Conservation (phyloP, 352 stramenopile species). For the Peronospora destructor region DNA sequence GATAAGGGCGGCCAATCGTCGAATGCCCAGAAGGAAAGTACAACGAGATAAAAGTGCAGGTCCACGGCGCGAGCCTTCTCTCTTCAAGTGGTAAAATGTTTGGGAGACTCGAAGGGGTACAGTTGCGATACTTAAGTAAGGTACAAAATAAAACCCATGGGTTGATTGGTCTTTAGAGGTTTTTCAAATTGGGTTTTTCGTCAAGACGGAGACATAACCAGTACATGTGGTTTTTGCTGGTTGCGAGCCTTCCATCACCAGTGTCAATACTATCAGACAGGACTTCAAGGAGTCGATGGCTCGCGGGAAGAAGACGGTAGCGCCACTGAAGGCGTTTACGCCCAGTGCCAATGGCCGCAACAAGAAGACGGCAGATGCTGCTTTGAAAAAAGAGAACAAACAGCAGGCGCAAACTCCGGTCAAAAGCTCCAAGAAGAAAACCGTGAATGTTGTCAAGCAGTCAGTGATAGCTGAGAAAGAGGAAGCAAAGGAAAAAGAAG, state of each 20-base stretch:
- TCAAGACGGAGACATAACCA: constrained; percentile 6
- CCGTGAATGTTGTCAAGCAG: constrained; percentile 22
- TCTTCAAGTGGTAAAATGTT: constrained; percentile 18
- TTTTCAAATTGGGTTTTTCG: background rate
- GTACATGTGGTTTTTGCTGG: constrained; percentile 29
- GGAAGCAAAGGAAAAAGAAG: constrained; percentile 28
- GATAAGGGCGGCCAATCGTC: background rate
- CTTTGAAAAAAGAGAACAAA: constrained; percentile 26
- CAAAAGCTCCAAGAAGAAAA: constrained; percentile 11
- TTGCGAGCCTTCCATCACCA: constrained; percentile 19
- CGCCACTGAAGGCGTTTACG: constrained; percentile 37
- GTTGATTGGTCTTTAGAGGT: background rate
- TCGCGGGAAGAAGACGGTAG: constrained; percentile 30
- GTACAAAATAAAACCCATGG: background rate
- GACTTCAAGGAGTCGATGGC: constrained; percentile 23
- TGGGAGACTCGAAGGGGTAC: background rate
- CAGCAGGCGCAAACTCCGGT: constrained; percentile 10
- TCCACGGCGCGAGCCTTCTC: constrained; percentile 20
- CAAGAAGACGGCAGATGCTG: constrained; percentile 23
- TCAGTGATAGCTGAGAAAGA: constrained; percentile 13
- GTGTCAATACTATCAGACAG: constrained; percentile 13
- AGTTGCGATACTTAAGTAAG: background rate
- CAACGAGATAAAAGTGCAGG: constrained; percentile 13
- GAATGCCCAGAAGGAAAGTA: constrained; percentile 2
- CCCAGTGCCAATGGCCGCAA: constrained; percentile 12